These are phyloP conservation scores for Penicillium crystallinum DNA, from an alignment of 495 filamentous ascomycete genomes.

Conservation along the genomic window DNA sequence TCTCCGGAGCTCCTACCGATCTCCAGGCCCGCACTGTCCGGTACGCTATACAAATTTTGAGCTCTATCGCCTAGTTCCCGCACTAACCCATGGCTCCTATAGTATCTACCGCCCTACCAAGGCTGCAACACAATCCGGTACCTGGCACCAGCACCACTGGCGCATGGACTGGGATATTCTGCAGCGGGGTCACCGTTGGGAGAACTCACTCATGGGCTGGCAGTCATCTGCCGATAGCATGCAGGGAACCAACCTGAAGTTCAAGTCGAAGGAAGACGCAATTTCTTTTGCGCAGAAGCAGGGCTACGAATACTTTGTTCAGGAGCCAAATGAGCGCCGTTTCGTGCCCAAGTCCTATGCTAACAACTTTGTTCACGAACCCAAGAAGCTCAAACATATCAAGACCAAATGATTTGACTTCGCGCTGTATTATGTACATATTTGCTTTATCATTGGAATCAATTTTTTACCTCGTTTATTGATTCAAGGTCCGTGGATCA, in stretches of 20 bases:
- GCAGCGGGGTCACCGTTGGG: conserved; percentile 85
- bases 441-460: conserved; percentile 21
- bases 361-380: conserved; percentile 84
- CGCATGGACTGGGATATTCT: conserved; percentile 98
- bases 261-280: conserved; percentile 92
- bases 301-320: conserved; percentile 97
- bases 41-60: conserved; percentile 41
- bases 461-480: no score
- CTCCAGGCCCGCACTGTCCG: conserved; percentile 89
- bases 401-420: conserved; percentile 70
- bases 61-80: neutral
- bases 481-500: no score
- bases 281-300: conserved; percentile 96
- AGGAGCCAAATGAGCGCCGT: conserved; percentile 86
- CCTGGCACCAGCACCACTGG: conserved; percentile 78
- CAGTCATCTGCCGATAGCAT: conserved; percentile 89
- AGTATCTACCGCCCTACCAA: conserved; percentile 91
- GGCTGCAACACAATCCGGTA: conserved; percentile 88
- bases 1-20: conserved; percentile 91
- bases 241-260: conserved; percentile 86
- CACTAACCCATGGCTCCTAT: conserved; percentile 20
- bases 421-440: conserved; percentile 42
- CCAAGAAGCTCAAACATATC: conserved; percentile 85
- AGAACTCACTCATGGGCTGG: conserved; percentile 98
- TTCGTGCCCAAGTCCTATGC: conserved; percentile 92